Evolutionary conservation across 441 rosid species (phyloP).

Genomic region (Populus hybrid): DNA sequence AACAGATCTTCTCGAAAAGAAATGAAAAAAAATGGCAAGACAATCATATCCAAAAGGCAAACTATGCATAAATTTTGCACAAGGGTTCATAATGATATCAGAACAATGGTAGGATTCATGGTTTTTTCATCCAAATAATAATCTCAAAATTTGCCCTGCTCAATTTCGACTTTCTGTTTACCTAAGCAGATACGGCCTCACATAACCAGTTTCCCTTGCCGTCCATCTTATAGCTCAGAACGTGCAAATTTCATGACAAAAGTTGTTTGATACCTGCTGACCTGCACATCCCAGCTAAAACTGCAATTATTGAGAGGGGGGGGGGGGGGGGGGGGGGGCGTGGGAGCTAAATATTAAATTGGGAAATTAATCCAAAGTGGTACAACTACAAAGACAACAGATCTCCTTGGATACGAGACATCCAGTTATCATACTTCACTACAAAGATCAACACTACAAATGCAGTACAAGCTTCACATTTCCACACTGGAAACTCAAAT

Average conservation of each 20-base stretch:
- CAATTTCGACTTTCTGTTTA: not conserved
- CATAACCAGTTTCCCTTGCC: not conserved
- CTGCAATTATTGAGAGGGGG: not conserved
- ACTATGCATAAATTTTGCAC: not conserved
- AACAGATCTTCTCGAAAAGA: not conserved
- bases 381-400: constrained; percentile 6
- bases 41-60: not conserved
- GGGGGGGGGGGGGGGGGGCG: not conserved
- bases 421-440: constrained; percentile 13
- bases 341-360: not conserved
- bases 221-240: not conserved
- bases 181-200: not conserved
- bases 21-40: not conserved
- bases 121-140: not conserved
- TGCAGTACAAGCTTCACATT: constrained; percentile 22
- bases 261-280: not conserved
- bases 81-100: not conserved
- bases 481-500: constrained; percentile 2
- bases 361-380: constrained; percentile 12
- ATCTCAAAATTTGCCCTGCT: not conserved
- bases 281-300: not conserved
- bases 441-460: constrained; percentile 22
- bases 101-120: not conserved
- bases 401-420: constrained; percentile 11
- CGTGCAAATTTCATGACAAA: not conserved